Base-by-base conservation (phyloP, 192 early-diverging fungal genomes). In the Dissophora globulifera region DNA sequence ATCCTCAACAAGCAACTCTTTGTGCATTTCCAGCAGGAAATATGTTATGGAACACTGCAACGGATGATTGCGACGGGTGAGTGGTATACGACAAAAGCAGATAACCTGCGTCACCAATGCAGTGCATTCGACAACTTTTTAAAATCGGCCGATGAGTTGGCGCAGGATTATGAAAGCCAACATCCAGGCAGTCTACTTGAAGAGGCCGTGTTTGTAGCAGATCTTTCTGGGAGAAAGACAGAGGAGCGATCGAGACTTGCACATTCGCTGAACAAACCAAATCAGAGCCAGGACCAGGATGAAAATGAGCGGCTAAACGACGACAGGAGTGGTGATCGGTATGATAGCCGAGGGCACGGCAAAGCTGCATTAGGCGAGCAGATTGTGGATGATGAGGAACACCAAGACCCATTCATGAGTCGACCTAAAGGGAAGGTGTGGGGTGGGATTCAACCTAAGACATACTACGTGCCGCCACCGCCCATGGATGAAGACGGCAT, bases 1-100 rank as follows among this genome's bases (percentile, higher is more conserved):
- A 83, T 81, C 60, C 79, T 83, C 54, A 87, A 87, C 57, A 84
- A 83, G 43, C 84, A 87, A 40, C 67, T 87, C n/a, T 87, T 84
- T 57, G 75, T 84, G 33, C 67, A 78, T 16, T 87, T 83, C 60
- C 82, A 84, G 49, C 83, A 87, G 50, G 85, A 87, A 30, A 52
- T 83, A 19, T 87, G 85, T 53, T 79, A 79, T 45, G 32, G 69
- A 4, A 82, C 81, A 31, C 57, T 84, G 19, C 56, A 67, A 7
- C 72, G 81, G 15, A 81, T 87, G 76, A 83, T 87, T 29, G 57
- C 64, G 11, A 78, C 76, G 13, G 81, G 78, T 11, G 69, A 82
- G 43, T 87, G 85, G 85, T 63, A 81, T 11, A 85, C 83, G 2
- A n/a, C 40, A 7, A 60, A 65, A 25, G 80, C 85, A 11, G 45